A percentile compares a stretch with the other conserved stretches of the same genome.
Conservation (phyloP, 441 rosid genomes). For the Geranium incanum region DNA sequence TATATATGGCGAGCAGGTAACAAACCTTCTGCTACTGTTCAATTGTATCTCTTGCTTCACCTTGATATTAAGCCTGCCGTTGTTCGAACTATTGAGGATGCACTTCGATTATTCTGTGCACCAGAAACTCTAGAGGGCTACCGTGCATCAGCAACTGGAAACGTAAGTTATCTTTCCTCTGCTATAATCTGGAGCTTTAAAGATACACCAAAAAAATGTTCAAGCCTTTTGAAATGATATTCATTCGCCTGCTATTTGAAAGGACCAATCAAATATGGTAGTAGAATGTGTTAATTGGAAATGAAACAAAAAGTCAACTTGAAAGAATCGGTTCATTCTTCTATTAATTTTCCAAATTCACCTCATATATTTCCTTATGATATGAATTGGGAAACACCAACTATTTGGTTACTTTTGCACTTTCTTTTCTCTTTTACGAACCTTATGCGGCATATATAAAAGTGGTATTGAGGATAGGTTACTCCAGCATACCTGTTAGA, state of each 20-base stretch:
- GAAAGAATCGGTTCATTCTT: no score
- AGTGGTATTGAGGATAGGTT: no score
- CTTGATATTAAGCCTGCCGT: constrained; percentile 75
- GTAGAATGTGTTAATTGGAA: not conserved
- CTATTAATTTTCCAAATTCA: no score
- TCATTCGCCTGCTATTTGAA: no score
- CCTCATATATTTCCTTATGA: no score
- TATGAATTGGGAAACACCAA: no score
- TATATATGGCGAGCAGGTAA: constrained; percentile 42
- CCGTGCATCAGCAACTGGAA: constrained; percentile 64
- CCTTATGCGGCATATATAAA: no score
- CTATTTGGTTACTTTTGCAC: no score
- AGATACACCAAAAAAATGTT: not conserved
- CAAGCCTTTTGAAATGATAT: not conserved
- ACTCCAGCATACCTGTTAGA: no score
- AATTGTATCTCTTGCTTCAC: constrained; percentile 79
- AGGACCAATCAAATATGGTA: not conserved
- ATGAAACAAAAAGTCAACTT: not conserved
- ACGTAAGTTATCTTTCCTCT: constrained; percentile 34
- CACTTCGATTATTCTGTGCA: constrained; percentile 66
- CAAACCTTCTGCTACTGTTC: constrained; percentile 76
- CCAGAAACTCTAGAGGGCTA: constrained; percentile 88
- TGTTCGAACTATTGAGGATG: constrained; percentile 67
- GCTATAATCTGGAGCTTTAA: not conserved
- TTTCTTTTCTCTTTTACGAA: no score